Base-by-base conservation (phyloP, 495 filamentous ascomycete species). In the Penicillium macrosclerotiorum region DNA sequence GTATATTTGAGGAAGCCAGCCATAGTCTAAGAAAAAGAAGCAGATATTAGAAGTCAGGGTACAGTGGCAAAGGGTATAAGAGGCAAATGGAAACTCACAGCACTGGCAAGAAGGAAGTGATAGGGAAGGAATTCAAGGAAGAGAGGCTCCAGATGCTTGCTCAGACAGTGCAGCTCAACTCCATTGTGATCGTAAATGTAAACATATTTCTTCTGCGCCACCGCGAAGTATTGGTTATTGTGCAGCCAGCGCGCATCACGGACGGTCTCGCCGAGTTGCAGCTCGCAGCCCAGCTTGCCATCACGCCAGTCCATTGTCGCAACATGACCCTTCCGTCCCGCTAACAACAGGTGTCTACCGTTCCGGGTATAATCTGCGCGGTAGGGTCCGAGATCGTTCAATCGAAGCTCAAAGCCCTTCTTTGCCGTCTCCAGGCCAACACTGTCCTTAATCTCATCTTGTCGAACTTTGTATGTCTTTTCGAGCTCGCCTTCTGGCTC, bases 241-340 rank as follows among this genome's bases (percentile, higher is more conserved):
- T 98, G 92, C 43, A 98, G 74, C 88, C 91, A 98, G 55, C 81
- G 83, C 13, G 84, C 88, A 74, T 95, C 90, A 26, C 91, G 71
- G 4, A 97, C 80, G 0, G 90, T 96, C 71, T 97, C 93, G 22
- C 79, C 78, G 42, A 97, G 74, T 52, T 98, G 89, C 44, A 97
- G 58, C 65, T 98, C 93, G 57, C 88, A 95, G 3, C 86, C 88
- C 29, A 97, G 65, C 57, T 88, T 95, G 9, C 90, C 94, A 46
- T 86, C 82, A 47, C 93, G 78, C 93, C 93, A 98, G 68, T 98
- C 92, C 81, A 96, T 93, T 2, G 87, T 90, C 46, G 93, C 91
- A 55, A 98, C 74, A 84, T 98, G 93, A 12, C 93, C 93, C 68
- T 95, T 96, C 39, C 89, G 73, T 20, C 93, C 92, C 41, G 86